A percentile compares a stretch with the other conserved stretches of the same genome.
phyloP scores from a whole-genome alignment of 139 green algal species.

The Haematococcus sp. region DNA sequence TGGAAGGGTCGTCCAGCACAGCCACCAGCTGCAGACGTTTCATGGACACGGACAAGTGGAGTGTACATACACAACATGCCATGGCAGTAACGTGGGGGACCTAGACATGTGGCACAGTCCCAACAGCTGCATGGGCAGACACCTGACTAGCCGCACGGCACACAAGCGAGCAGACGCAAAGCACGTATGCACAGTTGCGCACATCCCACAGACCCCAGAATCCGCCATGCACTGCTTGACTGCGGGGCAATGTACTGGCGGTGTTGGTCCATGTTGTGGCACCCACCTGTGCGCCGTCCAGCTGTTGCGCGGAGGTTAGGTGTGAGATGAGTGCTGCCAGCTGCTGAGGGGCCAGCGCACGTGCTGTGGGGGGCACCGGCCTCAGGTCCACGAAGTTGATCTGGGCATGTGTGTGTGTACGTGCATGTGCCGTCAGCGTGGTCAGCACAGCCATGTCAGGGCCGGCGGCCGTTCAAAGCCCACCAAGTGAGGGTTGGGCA shows the following conservation, averaged over 20 bases:
- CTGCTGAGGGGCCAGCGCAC: conserved; percentile 13
- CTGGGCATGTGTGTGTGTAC: conserved; percentile 27
- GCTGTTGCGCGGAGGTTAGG: neutral
- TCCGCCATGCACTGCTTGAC: too few relatives aligned
- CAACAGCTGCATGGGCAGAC: too few relatives aligned
- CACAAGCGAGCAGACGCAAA: too few relatives aligned
- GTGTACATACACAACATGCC: neutral
- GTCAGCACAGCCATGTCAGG: too few relatives aligned
- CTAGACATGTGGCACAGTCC: neutral
- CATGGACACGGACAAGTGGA: neutral
- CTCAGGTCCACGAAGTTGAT: conserved; percentile 51
- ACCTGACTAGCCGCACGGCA: too few relatives aligned
- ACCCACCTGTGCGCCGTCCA: neutral
- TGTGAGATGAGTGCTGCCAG: conserved; percentile 14
- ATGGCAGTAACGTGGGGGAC: too few relatives aligned
- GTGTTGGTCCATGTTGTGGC: neutral
- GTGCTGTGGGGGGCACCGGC: conserved; percentile 15
- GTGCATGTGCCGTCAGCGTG: too few relatives aligned
- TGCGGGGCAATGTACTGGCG: neutral
- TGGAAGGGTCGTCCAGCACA: conserved; percentile 6
- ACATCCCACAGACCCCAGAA: too few relatives aligned
- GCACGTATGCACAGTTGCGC: too few relatives aligned
- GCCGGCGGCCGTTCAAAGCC: too few relatives aligned
- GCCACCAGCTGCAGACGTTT: conserved; percentile 33
- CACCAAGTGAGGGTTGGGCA: too few relatives aligned